Base-by-base conservation (phyloP, 2,329 filamentous ascomycete species). In the Aspergillus neotritici region DNA sequence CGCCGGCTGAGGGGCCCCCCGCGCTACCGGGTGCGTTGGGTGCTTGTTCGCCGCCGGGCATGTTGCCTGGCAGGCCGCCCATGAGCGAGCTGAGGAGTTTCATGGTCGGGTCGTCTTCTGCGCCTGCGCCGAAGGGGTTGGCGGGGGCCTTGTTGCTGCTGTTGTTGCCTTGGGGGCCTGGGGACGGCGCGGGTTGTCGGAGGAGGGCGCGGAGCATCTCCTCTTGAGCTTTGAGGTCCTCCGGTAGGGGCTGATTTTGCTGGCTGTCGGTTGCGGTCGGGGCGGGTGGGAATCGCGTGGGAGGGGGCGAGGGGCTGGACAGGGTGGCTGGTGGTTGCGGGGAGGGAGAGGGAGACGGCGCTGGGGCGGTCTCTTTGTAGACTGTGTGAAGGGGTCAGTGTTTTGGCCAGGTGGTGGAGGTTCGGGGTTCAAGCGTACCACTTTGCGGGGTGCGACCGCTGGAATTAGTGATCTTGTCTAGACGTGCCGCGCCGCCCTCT, bases 381-480 rank as follows among this genome's bases (percentile, higher is more conserved):
- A 46, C 60, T 64, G 41, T 46, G 47, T 11, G 17, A 11, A 9
- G 8, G 15, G 6, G 9, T 14, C 6, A 2, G 43, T 33, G 12
- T 12, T 35, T n/a, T 15, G 39, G 15, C 25, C 16, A 28, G 36
- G 34, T 14, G 40, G 36, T 10, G 39, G 39, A 34, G 41, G 43
- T 29, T 29, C 43, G 31, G 15, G 14, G 34, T 37, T 17, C 1
- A 5, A 36, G 43, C 57, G 39, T 60, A 71, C 67, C 57, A 40
- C 57, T 56, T 42, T 67, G 66, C 33, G 72, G 67, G 45, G 63
- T 65, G 36, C 72, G 65, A 50, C 78, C 80, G 45, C 78, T 80
- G 41, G 82, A 60, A 31, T 72, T 72, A 31, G 78, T 80, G 61
- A 84, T 84, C 53, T 78, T 77, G 44, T 81, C 76, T 34, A 84